Conservation (phyloP, 495 filamentous ascomycete species). For the Platismatia glauca region DNA sequence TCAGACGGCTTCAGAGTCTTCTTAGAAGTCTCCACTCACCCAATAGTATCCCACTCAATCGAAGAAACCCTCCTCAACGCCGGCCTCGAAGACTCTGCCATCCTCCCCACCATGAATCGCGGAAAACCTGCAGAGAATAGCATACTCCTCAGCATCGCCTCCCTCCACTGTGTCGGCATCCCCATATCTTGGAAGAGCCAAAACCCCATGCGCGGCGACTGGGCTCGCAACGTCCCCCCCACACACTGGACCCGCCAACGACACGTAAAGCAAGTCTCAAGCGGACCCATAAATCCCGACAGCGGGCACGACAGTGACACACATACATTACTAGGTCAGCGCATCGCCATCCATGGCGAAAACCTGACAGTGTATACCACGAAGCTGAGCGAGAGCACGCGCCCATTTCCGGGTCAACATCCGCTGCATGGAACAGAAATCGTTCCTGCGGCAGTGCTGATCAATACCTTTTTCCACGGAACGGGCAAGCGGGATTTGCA, state of each 20-base stretch:
- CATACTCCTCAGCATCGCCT: constrained; percentile 36
- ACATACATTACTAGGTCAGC: neutral
- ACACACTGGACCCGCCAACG: constrained; percentile 44
- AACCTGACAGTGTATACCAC: constrained; percentile 26
- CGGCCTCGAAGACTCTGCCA: constrained; percentile 26
- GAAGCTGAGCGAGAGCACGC: constrained; percentile 26
- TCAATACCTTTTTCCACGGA: constrained; percentile 34
- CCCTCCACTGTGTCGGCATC: constrained; percentile 38
- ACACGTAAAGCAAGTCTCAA: constrained; percentile 43
- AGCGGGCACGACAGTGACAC: constrained; percentile 13
- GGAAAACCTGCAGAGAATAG: constrained; percentile 36
- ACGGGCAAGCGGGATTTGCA: constrained; percentile 19
- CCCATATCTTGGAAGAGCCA: neutral
- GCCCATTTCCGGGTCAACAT: constrained; percentile 32
- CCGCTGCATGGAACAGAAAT: constrained; percentile 34
- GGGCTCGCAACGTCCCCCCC: constrained; percentile 37
- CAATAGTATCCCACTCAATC: constrained; percentile 32
- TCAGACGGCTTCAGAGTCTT: constrained; percentile 30
- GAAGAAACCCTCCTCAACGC: constrained; percentile 29
- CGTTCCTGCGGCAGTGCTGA: constrained; percentile 32
- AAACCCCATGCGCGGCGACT: constrained; percentile 14
- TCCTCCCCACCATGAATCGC: constrained; percentile 32
- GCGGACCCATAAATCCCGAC: constrained; percentile 20
- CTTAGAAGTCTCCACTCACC: constrained; percentile 33
- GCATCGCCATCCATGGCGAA: neutral